A percentile compares a stretch with the other conserved stretches of the same genome.
These are phyloP conservation scores for Neocatenulostroma microsporum DNA, from an alignment of 2,329 filamentous ascomycete species.

Conservation along the genomic window DNA sequence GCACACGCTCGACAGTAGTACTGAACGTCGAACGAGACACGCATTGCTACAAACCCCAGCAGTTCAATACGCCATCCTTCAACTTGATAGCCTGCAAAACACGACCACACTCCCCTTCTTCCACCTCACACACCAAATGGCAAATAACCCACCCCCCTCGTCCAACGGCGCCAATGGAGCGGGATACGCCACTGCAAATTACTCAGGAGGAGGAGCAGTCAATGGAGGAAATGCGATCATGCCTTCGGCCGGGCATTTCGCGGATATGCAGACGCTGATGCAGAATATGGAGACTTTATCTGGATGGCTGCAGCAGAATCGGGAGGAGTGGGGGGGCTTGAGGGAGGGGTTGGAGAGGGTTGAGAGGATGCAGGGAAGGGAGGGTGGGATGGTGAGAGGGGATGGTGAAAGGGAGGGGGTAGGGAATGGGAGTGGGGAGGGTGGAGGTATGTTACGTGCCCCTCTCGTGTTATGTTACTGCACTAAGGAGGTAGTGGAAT, in stretches of 20 bases:
- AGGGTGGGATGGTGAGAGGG: neutral
- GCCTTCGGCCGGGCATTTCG: conserved; percentile 31
- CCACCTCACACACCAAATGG: too few species aligned
- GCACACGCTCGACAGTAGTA: too few species aligned
- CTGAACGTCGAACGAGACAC: too few species aligned
- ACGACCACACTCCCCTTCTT: too few species aligned
- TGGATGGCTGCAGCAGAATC: conserved; percentile 29
- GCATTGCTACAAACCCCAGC: too few species aligned
- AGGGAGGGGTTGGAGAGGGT: conserved; percentile 27
- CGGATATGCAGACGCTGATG: conserved; percentile 33
- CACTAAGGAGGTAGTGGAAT: too few species aligned
- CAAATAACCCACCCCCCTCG: too few species aligned
- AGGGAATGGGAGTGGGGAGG: neutral
- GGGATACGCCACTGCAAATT: neutral
- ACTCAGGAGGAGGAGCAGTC: too few species aligned
- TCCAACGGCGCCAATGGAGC: conserved; percentile 2
- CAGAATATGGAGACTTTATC: conserved; percentile 29
- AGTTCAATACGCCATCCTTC: too few species aligned
- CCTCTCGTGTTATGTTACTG: too few species aligned
- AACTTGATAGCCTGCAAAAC: too few species aligned
- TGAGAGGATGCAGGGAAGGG: conserved; percentile 16
- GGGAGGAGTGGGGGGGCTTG: conserved; percentile 27
- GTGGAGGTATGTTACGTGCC: too few species aligned
- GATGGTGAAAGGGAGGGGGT: neutral
- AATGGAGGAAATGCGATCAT: conserved; percentile 23